phyloP scores from a whole-genome alignment of 2,329 filamentous ascomycete species.

The Aspergillus flavus region DNA sequence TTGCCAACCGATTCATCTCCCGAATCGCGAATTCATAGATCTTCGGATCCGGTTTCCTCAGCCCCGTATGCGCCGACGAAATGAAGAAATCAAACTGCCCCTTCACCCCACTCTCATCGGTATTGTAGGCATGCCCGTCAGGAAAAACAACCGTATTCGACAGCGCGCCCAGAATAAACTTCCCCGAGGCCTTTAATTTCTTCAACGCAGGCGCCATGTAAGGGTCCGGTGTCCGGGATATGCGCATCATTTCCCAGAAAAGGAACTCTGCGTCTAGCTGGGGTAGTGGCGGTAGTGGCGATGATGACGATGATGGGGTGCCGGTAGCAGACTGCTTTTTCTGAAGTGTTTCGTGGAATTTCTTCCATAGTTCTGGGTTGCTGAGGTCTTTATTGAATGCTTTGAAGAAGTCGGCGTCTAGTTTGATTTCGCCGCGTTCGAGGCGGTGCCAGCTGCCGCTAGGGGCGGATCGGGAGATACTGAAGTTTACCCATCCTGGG shows the following conservation, averaged over 20 bases:
- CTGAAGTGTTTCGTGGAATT: conserved; percentile 51
- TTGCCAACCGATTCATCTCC: conserved; percentile 65
- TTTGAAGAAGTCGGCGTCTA: conserved; percentile 74
- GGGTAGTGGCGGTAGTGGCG: conserved; percentile 63
- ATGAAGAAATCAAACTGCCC: conserved; percentile 83
- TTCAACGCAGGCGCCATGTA: conserved; percentile 84
- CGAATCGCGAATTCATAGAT: conserved; percentile 77
- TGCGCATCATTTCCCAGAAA: conserved; percentile 89
- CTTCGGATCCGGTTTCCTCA: conserved; percentile 81
- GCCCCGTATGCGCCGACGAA: conserved; percentile 79
- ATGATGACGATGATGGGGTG: conserved; percentile 11
- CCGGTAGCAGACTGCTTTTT: conserved; percentile 27
- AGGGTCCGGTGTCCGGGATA: conserved; percentile 71
- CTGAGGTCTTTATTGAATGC: conserved; percentile 76
- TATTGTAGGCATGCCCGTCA: conserved; percentile 67
- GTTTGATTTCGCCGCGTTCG: conserved; percentile 77
- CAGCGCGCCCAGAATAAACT: conserved; percentile 76
- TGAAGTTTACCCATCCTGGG: conserved; percentile 86
- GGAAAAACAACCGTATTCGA: conserved; percentile 92
- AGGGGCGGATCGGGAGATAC: conserved; percentile 77
- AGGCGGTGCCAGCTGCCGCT: conserved; percentile 85
- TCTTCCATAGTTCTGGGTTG: conserved; percentile 66
- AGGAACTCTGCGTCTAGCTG: conserved; percentile 74
- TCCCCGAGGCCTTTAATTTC: conserved; percentile 64
- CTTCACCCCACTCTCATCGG: conserved; percentile 62